A percentile compares a stretch with the other conserved stretches of the same genome.
Conservation (phyloP, 768 basidiomycete species). For the Mycena metata region DNA sequence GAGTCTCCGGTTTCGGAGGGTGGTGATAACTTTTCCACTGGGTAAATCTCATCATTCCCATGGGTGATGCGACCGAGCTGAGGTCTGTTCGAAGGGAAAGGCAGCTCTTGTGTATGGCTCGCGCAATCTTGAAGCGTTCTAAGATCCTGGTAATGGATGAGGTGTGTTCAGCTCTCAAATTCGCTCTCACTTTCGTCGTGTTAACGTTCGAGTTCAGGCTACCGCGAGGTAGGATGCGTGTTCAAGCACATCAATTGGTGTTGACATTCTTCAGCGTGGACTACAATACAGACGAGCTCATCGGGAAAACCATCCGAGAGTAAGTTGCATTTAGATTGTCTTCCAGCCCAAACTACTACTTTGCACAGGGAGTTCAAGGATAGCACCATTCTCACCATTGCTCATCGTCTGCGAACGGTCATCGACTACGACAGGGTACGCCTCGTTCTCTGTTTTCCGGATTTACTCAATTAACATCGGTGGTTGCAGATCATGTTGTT, state of each 20-base stretch:
- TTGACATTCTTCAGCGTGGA: slow-evolving; percentile 3
- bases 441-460: background rate
- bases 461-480: background rate
- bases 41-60: slow-evolving; percentile 55
- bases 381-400: slow-evolving; percentile 87
- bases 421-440: slow-evolving; percentile 5
- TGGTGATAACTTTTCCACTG: slow-evolving; percentile 91
- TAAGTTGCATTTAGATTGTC: slow-evolving; percentile 51
- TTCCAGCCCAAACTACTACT: background rate
- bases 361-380: slow-evolving; percentile 74
- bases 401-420: slow-evolving; percentile 71
- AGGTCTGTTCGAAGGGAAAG: slow-evolving; percentile 64
- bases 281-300: slow-evolving; percentile 80
- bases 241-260: background rate
- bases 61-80: background rate
- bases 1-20: slow-evolving; percentile 84
- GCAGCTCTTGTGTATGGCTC: slow-evolving; percentile 88
- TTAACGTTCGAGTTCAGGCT: slow-evolving; percentile 57
- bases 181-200: too few species aligned
- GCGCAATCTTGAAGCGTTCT: slow-evolving; percentile 83
- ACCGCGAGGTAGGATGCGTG: slow-evolving; percentile 66
- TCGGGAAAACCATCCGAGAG: slow-evolving; percentile 84
- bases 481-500: slow-evolving; percentile 75
- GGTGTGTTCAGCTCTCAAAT: slow-evolving; percentile 53
- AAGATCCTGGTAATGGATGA: slow-evolving; percentile 90